Base-by-base conservation (phyloP, 345 rosid genomes). In the Ailanthus altissimus region DNA sequence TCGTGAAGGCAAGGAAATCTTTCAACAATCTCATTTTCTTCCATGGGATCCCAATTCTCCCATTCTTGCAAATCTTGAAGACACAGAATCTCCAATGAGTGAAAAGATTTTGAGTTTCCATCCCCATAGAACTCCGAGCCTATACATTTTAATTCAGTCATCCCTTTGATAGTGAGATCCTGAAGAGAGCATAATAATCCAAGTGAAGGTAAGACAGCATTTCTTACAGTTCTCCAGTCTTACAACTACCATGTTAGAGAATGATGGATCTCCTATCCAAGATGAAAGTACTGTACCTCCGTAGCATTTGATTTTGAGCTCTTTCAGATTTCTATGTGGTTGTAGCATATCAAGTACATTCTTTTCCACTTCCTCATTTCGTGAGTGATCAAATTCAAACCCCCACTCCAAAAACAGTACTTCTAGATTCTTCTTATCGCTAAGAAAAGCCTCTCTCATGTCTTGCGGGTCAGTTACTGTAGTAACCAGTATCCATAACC, bases 191-290 rank as follows among this genome's bases (percentile, higher is more conserved):
- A 20, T 36, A 69, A 14, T 12, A 18, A 42, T 28, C 73, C 73
- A 0, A 69, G 53, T 12, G 42, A 4, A 8, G 73, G 73, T 15
- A 69, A 69, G 40, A 23, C 28, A 6, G 73, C 43, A 49, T 26
- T 51, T 69, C 16, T 18, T 4, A 51, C 73, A 69, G 12, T 47
- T 67, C 12, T 45, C 36, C 20, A 67, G 12, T 23, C 25, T 12
- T 23, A 67, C 23, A 36, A 45, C 10, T 9, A 23, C 50, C 16
- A 45, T 26, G 6, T 67, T 23, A 42, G 36, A 45, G 53, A 67
- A 67, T 21, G 67, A 62, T 15, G 67, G 46, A 36, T 62, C 42
- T 62, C 23, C 67, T 36, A 62, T 38, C 67, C 45, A 62, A 32
- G 21, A 36, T 62, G 67, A 16, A 62, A 62, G 6, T 15, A n/a